A percentile compares a stretch with the other conserved stretches of the same genome.
Evolutionary conservation across 306 rosid species (phyloP).

Genomic region (Alnus glutinosa): DNA sequence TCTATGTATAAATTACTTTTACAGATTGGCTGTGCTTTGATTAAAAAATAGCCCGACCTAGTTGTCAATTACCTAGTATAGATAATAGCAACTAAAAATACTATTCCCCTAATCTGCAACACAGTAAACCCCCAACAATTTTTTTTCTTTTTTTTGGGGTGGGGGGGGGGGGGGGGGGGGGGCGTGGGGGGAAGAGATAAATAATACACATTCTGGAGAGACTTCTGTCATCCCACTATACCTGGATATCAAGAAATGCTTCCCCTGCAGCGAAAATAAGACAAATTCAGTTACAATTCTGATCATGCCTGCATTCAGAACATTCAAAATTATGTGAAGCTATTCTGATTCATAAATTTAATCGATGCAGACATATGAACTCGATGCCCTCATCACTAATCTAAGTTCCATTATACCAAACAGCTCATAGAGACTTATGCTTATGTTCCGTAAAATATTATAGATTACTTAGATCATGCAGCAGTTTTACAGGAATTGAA

Average conservation of each 20-base stretch:
- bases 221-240: slow-evolving; percentile 27
- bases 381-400: not conserved
- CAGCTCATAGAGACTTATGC: not conserved
- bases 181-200: slow-evolving; percentile 4
- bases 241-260: slow-evolving; percentile 36
- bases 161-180: slow-evolving; percentile 6
- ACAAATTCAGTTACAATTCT: not conserved
- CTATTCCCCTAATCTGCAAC: slow-evolving; percentile 18
- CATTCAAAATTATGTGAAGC: not conserved
- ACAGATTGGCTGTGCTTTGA: slow-evolving; percentile 28
- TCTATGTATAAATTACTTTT: slow-evolving; percentile 31
- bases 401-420: not conserved
- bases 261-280: slow-evolving; percentile 44
- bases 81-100: slow-evolving; percentile 17
- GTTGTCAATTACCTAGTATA: slow-evolving; percentile 24
- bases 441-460: not conserved
- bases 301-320: not conserved
- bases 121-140: slow-evolving; percentile 4
- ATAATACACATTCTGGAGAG: slow-evolving; percentile 13
- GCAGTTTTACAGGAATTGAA: not conserved
- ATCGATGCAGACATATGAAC: not conserved
- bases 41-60: slow-evolving; percentile 28
- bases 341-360: not conserved
- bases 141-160: not conserved
- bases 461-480: not conserved